phyloP scores from a whole-genome alignment of 2,329 filamentous ascomycete species.

The Apiospora arundinis region DNA sequence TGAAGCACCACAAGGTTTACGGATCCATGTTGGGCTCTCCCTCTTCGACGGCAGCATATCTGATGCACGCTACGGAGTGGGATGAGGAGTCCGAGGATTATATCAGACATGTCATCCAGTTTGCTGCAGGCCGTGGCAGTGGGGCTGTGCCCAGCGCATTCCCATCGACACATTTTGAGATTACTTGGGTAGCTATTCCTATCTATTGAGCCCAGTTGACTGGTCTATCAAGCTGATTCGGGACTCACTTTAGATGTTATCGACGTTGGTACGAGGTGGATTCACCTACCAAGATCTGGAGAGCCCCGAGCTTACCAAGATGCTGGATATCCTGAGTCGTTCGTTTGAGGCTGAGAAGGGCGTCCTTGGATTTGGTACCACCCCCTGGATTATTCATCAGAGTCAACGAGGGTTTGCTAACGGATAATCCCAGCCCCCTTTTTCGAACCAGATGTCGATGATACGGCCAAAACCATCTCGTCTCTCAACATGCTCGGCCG shows the following conservation, averaged over 20 bases:
- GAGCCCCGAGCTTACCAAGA: too few species aligned
- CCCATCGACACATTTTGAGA: conserved; percentile 31
- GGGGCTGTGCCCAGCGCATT: conserved; percentile 33
- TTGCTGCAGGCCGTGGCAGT: conserved; percentile 26
- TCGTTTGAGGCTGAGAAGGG: too few species aligned
- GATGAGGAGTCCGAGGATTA: conserved; percentile 32
- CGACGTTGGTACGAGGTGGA: too few species aligned
- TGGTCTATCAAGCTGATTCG: too few species aligned
- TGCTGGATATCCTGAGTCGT: too few species aligned
- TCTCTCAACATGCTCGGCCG: neutral
- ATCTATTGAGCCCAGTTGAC: too few species aligned
- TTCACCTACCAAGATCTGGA: too few species aligned
- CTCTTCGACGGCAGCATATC: conserved; percentile 45
- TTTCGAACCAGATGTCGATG: conserved; percentile 9
- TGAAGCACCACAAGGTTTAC: conserved; percentile 40
- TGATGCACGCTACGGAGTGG: conserved; percentile 32
- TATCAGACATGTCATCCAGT: conserved; percentile 29
- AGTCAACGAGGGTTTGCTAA: too few species aligned
- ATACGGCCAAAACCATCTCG: conserved; percentile 4
- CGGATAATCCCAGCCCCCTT: neutral
- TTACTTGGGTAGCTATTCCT: conserved; percentile 27
- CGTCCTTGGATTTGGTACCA: too few species aligned
- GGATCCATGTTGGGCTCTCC: conserved; percentile 47
- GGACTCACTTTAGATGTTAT: too few species aligned
- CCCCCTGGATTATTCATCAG: too few species aligned